Evolutionary conservation across 169 alveolate species (phyloP), one percentile per base, ranked within the genome.

Genomic region (Babesia bovis): DNA sequence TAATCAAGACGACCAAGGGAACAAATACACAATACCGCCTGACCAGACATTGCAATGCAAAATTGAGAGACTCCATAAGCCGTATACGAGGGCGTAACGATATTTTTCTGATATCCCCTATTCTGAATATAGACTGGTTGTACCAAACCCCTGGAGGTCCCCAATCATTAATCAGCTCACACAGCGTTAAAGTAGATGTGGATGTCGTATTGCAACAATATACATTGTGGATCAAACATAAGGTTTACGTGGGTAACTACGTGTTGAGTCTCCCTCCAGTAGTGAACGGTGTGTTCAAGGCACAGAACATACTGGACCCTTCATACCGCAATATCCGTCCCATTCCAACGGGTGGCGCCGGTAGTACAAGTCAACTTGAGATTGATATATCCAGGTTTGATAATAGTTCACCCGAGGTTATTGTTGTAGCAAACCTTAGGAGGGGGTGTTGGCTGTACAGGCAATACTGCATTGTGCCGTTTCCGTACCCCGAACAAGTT

Each of bases 381-480:
- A 47, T 52, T 6, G 60, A 52, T 26, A 19, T 52, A 12, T 52
- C 60, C n/a, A 52, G 60, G 21, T 25, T 12, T 19, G 33, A 19
- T 7, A 52, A 21, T 12, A 10, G 28, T 23, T 35, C 13, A 19
- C 26, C n/a, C 5, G 42, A 52, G 9, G 6, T 52, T 35, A 12
- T 52, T 4, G 40, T 52, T 6, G 21, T 52, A 40, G 33, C 60
- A 23, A 26, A 52, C 60, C 60, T 52, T 10, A 52, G 60, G 28
- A 6, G 60, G 35, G 60, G 60, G 10, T 21, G 40, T 28, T 52
- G 60, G 60, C n/a, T 52, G 60, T 52, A 52, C 40, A 23, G 42
- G 5, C 60, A 52, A 21, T 52, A 52, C n/a, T 10, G 42, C 40
- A 10, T 52, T 10, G 35, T 52, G 40, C 33, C 60, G 12, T 4